A percentile compares a stretch with the other conserved stretches of the same genome.
phyloP scores from a whole-genome alignment of 371 early-diverging fungal genomes.

The Mortierella sp. region DNA sequence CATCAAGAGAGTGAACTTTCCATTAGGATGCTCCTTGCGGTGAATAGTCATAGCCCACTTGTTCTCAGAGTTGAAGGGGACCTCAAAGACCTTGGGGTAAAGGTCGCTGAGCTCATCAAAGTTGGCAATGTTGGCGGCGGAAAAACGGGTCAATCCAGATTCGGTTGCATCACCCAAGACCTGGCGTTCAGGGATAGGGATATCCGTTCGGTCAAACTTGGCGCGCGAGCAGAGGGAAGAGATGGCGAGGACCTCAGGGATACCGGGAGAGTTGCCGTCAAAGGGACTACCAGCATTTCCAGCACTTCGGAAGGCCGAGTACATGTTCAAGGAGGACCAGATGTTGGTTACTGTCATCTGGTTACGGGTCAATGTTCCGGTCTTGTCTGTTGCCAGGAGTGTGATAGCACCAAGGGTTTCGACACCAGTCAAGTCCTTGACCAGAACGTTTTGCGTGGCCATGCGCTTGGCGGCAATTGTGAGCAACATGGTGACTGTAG shows the following conservation, averaged over 20 bases:
- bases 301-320: slow-evolving; percentile 66
- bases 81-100: slow-evolving; percentile 91
- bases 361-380: slow-evolving; percentile 95
- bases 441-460: slow-evolving; percentile 87
- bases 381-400: slow-evolving; percentile 94
- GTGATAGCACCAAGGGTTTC: slow-evolving; percentile 97
- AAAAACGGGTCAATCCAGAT: slow-evolving; percentile 86
- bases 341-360: slow-evolving; percentile 94
- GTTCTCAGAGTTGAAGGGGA: slow-evolving; percentile 96
- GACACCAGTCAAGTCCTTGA: slow-evolving; percentile 94
- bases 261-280: slow-evolving; percentile 64
- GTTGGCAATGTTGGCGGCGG: slow-evolving; percentile 68
- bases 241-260: slow-evolving; percentile 76
- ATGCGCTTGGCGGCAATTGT: slow-evolving; percentile 96
- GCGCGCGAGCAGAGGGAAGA: slow-evolving; percentile 83
- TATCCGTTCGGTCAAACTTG: slow-evolving; percentile 88
- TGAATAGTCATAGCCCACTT: slow-evolving; percentile 95
- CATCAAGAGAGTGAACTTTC: slow-evolving; percentile 78
- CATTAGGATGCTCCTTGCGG: slow-evolving; percentile 71
- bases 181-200: slow-evolving; percentile 79
- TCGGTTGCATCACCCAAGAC: slow-evolving; percentile 94
- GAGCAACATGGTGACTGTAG: slow-evolving; percentile 90
- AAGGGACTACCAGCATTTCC: slow-evolving; percentile 54
- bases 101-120: slow-evolving; percentile 71
- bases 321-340: slow-evolving; percentile 81